These are phyloP conservation scores for Madurella fahalii DNA, from an alignment of 2,329 filamentous ascomycete species.

Conservation along the genomic window DNA sequence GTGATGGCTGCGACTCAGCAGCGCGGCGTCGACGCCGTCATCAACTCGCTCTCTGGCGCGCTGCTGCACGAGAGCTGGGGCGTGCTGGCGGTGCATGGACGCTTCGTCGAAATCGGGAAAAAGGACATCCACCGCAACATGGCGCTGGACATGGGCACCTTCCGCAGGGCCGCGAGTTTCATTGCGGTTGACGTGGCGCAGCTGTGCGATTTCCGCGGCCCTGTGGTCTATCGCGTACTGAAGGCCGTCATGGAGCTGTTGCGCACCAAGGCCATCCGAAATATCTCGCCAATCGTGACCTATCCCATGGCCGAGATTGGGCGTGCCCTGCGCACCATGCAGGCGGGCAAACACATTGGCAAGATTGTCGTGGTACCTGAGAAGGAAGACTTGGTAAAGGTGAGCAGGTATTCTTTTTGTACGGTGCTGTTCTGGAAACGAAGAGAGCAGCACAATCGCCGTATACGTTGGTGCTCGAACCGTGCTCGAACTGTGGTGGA, in stretches of 20 bases:
- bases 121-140: background rate
- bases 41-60: conserved; percentile 37
- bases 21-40: conserved; percentile 37
- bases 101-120: conserved; percentile 41
- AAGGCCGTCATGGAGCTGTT: background rate
- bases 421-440: too few species aligned
- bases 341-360: conserved; percentile 39
- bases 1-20: too few species aligned
- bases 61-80: conserved; percentile 25
- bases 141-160: conserved; percentile 7
- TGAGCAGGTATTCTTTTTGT: too few species aligned
- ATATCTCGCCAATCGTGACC: conserved; percentile 6
- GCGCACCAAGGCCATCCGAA: background rate
- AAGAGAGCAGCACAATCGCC: too few species aligned
- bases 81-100: conserved; percentile 38
- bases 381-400: background rate
- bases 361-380: conserved; percentile 36
- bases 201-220: background rate
- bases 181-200: conserved; percentile 14
- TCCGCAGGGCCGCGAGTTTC: conserved; percentile 3
- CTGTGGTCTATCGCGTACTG: background rate
- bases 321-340: conserved; percentile 39
- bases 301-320: conserved; percentile 27
- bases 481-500: too few species aligned
- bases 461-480: too few species aligned